Base-by-base conservation (phyloP, 169 alveolate genomes). In the Plasmodium sp. region DNA sequence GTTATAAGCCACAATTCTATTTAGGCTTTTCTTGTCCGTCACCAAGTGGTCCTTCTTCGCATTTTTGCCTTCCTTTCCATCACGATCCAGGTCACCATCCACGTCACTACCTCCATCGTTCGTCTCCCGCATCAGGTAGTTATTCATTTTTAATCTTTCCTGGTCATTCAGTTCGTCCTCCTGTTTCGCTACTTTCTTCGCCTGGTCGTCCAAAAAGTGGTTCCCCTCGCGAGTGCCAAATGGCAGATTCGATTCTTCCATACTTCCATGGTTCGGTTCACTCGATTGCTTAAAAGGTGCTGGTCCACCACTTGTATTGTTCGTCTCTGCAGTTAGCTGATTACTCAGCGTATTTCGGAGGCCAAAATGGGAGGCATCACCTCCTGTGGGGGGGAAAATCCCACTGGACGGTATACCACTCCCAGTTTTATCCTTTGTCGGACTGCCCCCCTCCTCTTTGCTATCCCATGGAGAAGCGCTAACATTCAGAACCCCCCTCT, bases 1-100 rank as follows among this genome's bases (percentile, higher is more conserved):
- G 62, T 90, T 90, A 79, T 90, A 90, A 1, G 62, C 41, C 31
- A 80, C 73, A 12, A 90, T 90, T 80, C 94, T 45, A 18, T 80
- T 43, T 27, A 90, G 51, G 18, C 56, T 81, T 80, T 90, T 90
- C 80, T 62, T 90, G 54, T 85, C 85, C 16, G 51, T 86, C 62
- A 58, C 71, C 51, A 41, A 5, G 18, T 39, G 18, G 2, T 62
- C 43, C 62, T 36, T 62, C 27, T 43, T 81, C 45, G 36, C 82
- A 51, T 4, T 22, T 22, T 31, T 75, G 12, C 56, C 39, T 56
- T 3, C 51, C 43, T 56, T 10, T 75, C 16, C 16, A 73, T 33
- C 81, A 18, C 10, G 22, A 36, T n/a, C 39, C 71, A 54, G 2
- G 18, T 58, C 72, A 18, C 10, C 18, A 36, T n/a, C 39, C 71